Evolutionary conservation across 2,329 filamentous ascomycete genomes (phyloP), one percentile per base, ranked within the genome.

Genomic region (Claviceps sorghi): DNA sequence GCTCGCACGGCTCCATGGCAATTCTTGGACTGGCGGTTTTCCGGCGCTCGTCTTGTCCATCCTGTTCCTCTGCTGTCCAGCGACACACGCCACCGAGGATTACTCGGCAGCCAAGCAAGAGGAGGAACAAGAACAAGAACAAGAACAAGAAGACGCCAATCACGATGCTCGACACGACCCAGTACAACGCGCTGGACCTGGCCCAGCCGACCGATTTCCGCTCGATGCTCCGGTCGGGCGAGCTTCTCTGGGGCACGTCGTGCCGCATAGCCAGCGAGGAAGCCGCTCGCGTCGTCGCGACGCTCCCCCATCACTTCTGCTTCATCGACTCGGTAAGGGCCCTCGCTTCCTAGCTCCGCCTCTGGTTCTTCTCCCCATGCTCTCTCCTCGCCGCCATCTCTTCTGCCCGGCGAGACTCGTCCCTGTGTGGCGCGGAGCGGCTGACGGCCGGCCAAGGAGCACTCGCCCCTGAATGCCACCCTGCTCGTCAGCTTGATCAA

Each of bases 201-300:
- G 41, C 41, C 59, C 36, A 42, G 19, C 46, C 46, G 7, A 48
- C 46, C 46, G 46, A 48, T 32, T 48, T 48, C 15, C 26, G 46
- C n/a, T 48, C 46, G 13, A 48, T 48, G 46, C 46, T 48, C 13
- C 29, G 11, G 15, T 34, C 29, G 10, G 46, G 46, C 22, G 46
- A 48, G 32, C 46, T 48, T 11, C 46, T 48, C 5, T 48, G 29
- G 46, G 46, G 46, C 2, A 48, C 46, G 19, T 34, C 29, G 17
- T 48, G 46, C 38, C 46, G 46, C 17, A 48, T 48, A 10, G 29
- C 21, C 21, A 48, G 46, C 32, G 46, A 48, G 29, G 46, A 48
- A 17, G 46, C 46, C 4, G 46, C 46, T n/a, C 46, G 46, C 15
- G 21, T 48, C 1, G 32, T 48, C 8, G 46, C 46, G 41, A 42